Conservation (phyloP, 2,329 filamentous ascomycete genomes). For the Cryphonectria nitschkei region DNA sequence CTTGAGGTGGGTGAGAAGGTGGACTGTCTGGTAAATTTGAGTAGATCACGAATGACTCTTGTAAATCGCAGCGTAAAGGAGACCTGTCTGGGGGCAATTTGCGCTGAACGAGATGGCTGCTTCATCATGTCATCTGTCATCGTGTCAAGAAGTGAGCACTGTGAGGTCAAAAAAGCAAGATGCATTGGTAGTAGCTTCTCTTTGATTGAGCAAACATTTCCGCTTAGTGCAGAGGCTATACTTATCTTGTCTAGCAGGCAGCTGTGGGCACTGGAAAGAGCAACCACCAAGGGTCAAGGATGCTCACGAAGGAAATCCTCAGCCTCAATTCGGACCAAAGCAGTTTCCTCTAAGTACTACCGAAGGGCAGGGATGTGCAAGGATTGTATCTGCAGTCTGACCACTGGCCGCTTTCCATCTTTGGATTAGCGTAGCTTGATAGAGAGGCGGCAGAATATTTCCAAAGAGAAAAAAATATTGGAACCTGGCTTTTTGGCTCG, state of each 20-base stretch:
- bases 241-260: not conserved
- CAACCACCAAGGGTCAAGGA: no score
- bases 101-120: not conserved
- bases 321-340: not conserved
- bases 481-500: not conserved
- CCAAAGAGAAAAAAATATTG: not conserved
- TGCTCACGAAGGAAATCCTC: no score
- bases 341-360: no score
- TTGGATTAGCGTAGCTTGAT: not conserved
- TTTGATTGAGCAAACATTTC: conserved; percentile 34
- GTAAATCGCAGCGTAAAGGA: not conserved
- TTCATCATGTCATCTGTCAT: conserved; percentile 7
- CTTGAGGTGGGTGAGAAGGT: not conserved
- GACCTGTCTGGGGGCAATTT: not conserved
- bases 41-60: not conserved
- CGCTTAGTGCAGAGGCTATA: not conserved
- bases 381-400: not conserved
- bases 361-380: not conserved
- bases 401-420: not conserved
- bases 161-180: not conserved
- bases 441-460: not conserved
- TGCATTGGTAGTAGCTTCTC: conserved; percentile 8
- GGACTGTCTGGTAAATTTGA: not conserved
- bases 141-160: conserved; percentile 1
- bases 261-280: no score